Evolutionary conservation across 1,139 yeast species (phyloP), one percentile per base, ranked within the genome.

Genomic region (Pichia sp.): DNA sequence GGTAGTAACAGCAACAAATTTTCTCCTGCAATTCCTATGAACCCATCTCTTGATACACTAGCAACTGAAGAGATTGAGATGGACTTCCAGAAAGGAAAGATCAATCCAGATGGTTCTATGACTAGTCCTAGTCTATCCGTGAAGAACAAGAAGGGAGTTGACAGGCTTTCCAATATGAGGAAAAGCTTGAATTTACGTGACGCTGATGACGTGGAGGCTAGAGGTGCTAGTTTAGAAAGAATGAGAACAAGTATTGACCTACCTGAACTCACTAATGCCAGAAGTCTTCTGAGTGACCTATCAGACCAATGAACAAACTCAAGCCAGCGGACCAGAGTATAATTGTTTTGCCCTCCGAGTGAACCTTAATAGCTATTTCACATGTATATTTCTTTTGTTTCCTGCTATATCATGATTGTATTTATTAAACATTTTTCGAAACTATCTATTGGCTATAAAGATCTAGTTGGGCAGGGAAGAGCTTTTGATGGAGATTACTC

Each of bases 61-160:
- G 55, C 56, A 24, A 70, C 76, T 0, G 76, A 70, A 44, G 76
- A 70, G 46, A 71, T 71, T 37, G 70, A 70, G 29, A 53, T 71
- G 67, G 69, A 69, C 30, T 70, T 68, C 29, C 59, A 51, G 5
- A 49, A 41, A 22, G 50, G 46, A 19, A 33, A 35, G 22, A 28
- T 32, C 21, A 32, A 32, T 6, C 35, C 32, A 9, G 48, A 48
- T 39, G 55, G 53, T n/a, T 35, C 46, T 2, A 21, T 47, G 17
- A 35, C 46, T 12, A 51, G 56, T 35, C 58, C 58, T 17, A 48
- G 51, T 3, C 39, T 51, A 18, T 45, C 51, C 5, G 48, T 53
- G 6, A 52, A 45, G 29, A 38, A 47, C 17, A 45, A 49, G 11
- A 28, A 40, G 22, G 18, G 44, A 47, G 39, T 39, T 39, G 38